Evolutionary conservation across 2,329 filamentous ascomycete genomes (phyloP).

Genomic region (Truncatella angustata): DNA sequence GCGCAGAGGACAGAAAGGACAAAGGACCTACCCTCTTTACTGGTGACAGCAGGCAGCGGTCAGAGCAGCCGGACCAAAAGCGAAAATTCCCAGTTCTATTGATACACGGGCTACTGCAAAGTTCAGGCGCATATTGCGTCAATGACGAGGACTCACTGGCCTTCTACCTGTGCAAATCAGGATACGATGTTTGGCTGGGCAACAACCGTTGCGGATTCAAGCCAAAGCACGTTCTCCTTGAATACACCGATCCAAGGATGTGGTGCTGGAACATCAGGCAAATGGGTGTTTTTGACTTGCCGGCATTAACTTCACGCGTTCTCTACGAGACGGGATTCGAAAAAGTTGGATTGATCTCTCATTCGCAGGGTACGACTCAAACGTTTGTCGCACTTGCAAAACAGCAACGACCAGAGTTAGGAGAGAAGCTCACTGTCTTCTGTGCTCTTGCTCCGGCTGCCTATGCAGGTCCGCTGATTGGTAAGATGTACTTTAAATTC

Average conservation of each 20-base stretch:
- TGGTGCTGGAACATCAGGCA: slow-evolving; percentile 96
- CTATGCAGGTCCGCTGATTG: slow-evolving; percentile 83
- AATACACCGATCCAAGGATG: slow-evolving; percentile 80
- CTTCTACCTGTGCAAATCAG: slow-evolving; percentile 87
- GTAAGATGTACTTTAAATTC: slow-evolving; percentile 88
- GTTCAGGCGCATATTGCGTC: slow-evolving; percentile 81
- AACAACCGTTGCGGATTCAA: slow-evolving; percentile 88
- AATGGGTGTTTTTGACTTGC: slow-evolving; percentile 86
- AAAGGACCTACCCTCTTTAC: slow-evolving; percentile 64
- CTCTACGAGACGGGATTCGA: slow-evolving; percentile 78
- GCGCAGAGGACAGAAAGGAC: slow-evolving; percentile 46
- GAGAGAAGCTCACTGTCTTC: slow-evolving; percentile 81
- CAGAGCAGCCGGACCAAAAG: slow-evolving; percentile 37
- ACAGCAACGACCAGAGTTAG: slow-evolving; percentile 82
- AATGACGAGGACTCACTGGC: slow-evolving; percentile 89
- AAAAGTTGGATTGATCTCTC: slow-evolving; percentile 79
- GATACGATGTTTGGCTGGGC: slow-evolving; percentile 93
- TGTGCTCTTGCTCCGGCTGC: slow-evolving; percentile 88
- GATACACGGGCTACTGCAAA: slow-evolving; percentile 86
- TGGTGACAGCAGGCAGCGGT: slow-evolving; percentile 34
- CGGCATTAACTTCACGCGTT: slow-evolving; percentile 77
- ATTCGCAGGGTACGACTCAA: slow-evolving; percentile 90
- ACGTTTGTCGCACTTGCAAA: slow-evolving; percentile 86
- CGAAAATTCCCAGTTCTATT: slow-evolving; percentile 80
- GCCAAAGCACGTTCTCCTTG: slow-evolving; percentile 71